Conservation (phyloP, 1,284 basidiomycete genomes). For the Athelia psychrophila region DNA sequence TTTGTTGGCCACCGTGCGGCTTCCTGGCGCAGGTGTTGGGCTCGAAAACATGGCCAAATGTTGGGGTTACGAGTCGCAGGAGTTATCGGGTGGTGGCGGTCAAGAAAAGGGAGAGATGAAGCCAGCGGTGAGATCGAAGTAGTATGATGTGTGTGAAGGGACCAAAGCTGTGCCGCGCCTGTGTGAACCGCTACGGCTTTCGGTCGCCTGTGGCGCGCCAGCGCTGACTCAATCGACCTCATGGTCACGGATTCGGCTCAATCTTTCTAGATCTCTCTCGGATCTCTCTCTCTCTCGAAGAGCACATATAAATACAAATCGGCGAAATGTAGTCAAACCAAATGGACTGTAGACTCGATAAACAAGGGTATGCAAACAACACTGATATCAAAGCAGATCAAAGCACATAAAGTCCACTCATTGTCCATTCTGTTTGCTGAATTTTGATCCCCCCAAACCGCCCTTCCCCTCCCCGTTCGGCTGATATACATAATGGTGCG, state of each 20-base stretch:
- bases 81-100: neutral
- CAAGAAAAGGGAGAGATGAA: slow-evolving; percentile 3
- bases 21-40: slow-evolving; percentile 46
- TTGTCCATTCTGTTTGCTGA: slow-evolving; percentile 2
- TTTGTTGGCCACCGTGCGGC: slow-evolving; percentile 52
- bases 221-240: no score
- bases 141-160: no score
- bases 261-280: no score
- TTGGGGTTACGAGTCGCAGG: slow-evolving; percentile 13
- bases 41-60: slow-evolving; percentile 60
- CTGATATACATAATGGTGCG: slow-evolving; percentile 44
- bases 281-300: no score
- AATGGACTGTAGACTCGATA: neutral
- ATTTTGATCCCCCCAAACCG: neutral
- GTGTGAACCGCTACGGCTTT: no score
- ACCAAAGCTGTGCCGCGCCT: no score
- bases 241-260: no score
- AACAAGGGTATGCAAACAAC: neutral
- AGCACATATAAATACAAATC: no score
- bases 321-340: no score
- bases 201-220: no score
- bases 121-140: no score
- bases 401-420: neutral
- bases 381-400: neutral
- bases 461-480: slow-evolving; percentile 31